Conservation (phyloP, 805 yeast genomes). For the Kluyveromyces starmeri region DNA sequence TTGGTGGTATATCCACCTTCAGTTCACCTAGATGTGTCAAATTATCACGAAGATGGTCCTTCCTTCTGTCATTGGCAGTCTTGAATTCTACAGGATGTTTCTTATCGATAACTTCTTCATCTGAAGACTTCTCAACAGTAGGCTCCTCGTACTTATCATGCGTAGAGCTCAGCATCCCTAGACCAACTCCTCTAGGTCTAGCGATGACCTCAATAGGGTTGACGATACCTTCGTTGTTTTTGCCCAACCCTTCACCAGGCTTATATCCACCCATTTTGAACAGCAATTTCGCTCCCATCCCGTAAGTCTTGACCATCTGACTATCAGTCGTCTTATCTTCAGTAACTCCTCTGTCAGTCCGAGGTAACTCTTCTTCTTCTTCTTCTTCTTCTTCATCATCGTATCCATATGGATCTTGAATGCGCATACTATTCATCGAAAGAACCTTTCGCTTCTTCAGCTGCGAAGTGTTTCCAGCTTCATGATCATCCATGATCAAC, state of each 20-base stretch:
- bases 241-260: slow-evolving; percentile 81
- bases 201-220: slow-evolving; percentile 69
- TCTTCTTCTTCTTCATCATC: slow-evolving; percentile 20
- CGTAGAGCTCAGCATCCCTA: slow-evolving; percentile 51
- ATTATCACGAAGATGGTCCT: not conserved
- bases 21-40: not conserved
- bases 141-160: slow-evolving; percentile 15
- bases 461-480: too few relatives aligned
- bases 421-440: not conserved
- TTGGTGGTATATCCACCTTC: not conserved
- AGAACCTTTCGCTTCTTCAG: not conserved
- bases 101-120: not conserved
- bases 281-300: slow-evolving; percentile 75
- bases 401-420: slow-evolving; percentile 8
- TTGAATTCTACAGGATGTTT: not conserved
- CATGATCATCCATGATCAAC: too few relatives aligned
- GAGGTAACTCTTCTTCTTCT: slow-evolving; percentile 7
- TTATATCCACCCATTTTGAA: slow-evolving; percentile 83
- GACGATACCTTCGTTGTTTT: slow-evolving; percentile 57
- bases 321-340: not conserved
- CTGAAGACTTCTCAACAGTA: slow-evolving; percentile 4
- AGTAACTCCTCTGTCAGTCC: not conserved
- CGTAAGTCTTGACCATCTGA: slow-evolving; percentile 39
- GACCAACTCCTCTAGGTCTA: slow-evolving; percentile 62
- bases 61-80: not conserved